A percentile compares a stretch with the other conserved stretches of the same genome.
These are phyloP conservation scores for Coemansia guatemalensis DNA, from an alignment of 192 early-diverging fungal genomes.

Conservation along the genomic window DNA sequence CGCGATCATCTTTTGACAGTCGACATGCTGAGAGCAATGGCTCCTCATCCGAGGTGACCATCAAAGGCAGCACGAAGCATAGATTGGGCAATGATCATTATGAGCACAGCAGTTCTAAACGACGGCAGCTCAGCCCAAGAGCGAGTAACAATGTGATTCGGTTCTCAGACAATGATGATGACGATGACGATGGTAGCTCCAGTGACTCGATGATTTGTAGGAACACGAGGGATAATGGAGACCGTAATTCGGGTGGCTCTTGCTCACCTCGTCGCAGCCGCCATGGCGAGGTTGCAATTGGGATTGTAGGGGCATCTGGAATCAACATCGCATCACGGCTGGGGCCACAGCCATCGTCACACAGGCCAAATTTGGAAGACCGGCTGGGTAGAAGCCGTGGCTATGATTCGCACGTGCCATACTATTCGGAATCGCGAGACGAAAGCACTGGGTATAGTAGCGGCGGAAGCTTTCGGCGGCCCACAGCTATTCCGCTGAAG, in stretches of 20 bases:
- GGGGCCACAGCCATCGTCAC: background rate
- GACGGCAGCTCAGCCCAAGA: slow-evolving; percentile 22
- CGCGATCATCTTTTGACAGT: background rate
- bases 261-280: background rate
- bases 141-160: slow-evolving; percentile 7
- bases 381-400: background rate
- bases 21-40: too few species aligned
- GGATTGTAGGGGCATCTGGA: slow-evolving; percentile 25
- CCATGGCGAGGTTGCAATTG: slow-evolving; percentile 11
- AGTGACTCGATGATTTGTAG: too few species aligned
- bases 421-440: background rate
- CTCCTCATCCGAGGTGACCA: slow-evolving; percentile 10
- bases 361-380: background rate
- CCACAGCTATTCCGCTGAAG: background rate
- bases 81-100: slow-evolving; percentile 3
- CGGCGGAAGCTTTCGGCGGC: background rate
- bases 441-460: background rate
- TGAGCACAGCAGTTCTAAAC: slow-evolving; percentile 7
- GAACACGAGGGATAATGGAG: background rate
- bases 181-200: slow-evolving; percentile 2
- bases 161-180: slow-evolving; percentile 19
- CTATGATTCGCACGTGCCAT: background rate
- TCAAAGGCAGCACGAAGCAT: slow-evolving; percentile 40
- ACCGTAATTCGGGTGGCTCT: background rate
- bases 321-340: slow-evolving; percentile 13